Percentiles rank a stretch among this genome's conserved stretches.
phyloP scores from a whole-genome alignment of 345 rosid genomes.

The Gossypium turneri region DNA sequence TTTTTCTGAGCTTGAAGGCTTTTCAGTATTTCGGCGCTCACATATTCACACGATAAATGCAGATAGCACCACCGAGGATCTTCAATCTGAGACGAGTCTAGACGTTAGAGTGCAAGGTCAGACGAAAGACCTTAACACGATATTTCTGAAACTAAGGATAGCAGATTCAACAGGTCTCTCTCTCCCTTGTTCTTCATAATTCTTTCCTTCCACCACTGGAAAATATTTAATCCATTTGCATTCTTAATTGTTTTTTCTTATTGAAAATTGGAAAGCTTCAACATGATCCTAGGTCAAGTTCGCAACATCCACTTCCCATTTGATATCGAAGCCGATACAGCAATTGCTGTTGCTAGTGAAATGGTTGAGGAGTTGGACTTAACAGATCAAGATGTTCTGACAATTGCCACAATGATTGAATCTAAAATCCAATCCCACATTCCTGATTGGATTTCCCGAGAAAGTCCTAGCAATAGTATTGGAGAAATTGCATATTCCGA shows the following conservation, averaged over 20 bases:
- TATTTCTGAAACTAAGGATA: slow-evolving; percentile 83
- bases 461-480: slow-evolving; percentile 19
- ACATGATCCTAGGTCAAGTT: slow-evolving; percentile 47
- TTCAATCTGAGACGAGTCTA: slow-evolving; percentile 35
- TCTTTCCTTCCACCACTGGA: not conserved
- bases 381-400: slow-evolving; percentile 85
- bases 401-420: slow-evolving; percentile 74
- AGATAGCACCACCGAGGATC: slow-evolving; percentile 34
- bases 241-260: not conserved
- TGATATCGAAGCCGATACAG: slow-evolving; percentile 77
- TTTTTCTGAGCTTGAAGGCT: slow-evolving; percentile 8
- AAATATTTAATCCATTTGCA: slow-evolving; percentile 1
- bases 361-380: slow-evolving; percentile 92
- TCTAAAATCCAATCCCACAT: slow-evolving; percentile 66
- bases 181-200: not conserved
- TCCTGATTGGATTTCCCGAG: slow-evolving; percentile 56
- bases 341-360: slow-evolving; percentile 84
- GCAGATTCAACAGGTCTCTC: slow-evolving; percentile 67
- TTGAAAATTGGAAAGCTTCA: not conserved
- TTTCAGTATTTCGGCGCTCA: slow-evolving; percentile 8
- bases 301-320: slow-evolving; percentile 98
- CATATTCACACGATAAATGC: slow-evolving; percentile 16
- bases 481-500: slow-evolving; percentile 24
- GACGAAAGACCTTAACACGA: slow-evolving; percentile 66
- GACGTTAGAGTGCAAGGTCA: slow-evolving; percentile 82